Evolutionary conservation across 192 early-diverging fungal species (phyloP).

Genomic region (Blastocladiella britannica): DNA sequence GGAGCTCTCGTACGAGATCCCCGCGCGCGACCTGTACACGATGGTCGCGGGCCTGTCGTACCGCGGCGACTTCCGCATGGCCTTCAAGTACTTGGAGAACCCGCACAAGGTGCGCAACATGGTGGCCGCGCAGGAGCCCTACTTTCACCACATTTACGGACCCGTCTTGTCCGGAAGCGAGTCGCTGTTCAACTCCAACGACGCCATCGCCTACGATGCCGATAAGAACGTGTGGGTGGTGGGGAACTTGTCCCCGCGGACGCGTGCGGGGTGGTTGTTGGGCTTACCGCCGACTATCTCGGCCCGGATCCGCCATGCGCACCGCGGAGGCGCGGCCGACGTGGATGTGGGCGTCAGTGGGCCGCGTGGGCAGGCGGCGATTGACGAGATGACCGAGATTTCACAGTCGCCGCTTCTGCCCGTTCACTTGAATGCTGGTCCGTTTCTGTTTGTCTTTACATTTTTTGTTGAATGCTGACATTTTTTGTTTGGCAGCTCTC

Average conservation of each 20-base stretch:
- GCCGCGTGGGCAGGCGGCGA: background rate
- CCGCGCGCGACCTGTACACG: conserved; percentile 54
- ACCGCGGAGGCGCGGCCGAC: background rate
- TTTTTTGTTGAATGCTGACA: conserved; percentile 8
- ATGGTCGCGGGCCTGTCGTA: conserved; percentile 76
- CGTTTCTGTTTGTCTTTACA: background rate
- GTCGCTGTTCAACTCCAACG: too few species aligned
- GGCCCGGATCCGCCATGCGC: background rate
- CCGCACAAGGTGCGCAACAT: conserved; percentile 91
- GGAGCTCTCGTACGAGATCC: conserved; percentile 59
- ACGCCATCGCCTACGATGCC: too few species aligned
- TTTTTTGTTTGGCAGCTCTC: conserved; percentile 7
- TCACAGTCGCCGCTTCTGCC: background rate
- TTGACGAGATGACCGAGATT: background rate
- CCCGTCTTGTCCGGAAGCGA: conserved; percentile 18
- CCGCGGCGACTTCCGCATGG: conserved; percentile 79
- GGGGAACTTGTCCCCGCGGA: background rate
- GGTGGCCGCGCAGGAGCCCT: conserved; percentile 49
- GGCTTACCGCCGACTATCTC: background rate
- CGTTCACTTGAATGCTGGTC: background rate
- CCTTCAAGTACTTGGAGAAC: conserved; percentile 56
- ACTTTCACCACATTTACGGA: conserved; percentile 34
- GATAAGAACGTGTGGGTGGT: too few species aligned
- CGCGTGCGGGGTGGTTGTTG: background rate
- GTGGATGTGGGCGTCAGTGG: background rate